Percentiles rank a stretch among this genome's conserved stretches.
phyloP scores from a whole-genome alignment of 139 green algal genomes.

The Chloropicon primus region DNA sequence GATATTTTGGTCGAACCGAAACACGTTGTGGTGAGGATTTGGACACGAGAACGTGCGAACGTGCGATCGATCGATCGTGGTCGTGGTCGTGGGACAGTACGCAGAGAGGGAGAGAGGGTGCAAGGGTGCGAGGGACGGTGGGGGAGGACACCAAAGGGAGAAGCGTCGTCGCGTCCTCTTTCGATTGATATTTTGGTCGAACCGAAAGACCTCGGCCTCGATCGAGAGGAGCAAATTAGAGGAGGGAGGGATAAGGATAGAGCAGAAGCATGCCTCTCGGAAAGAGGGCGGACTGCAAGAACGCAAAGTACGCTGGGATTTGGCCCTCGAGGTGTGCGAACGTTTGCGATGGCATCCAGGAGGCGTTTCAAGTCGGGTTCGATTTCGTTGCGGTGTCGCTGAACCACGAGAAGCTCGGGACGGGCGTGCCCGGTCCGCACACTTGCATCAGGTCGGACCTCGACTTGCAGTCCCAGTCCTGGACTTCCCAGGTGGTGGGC shows the following conservation, averaged over 20 bases:
- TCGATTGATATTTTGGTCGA: too few relatives aligned
- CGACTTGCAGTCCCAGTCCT: conserved; percentile 42
- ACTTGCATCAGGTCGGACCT: conserved; percentile 48
- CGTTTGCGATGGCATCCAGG: conserved; percentile 33
- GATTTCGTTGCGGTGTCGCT: conserved; percentile 80
- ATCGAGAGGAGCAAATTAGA: background rate
- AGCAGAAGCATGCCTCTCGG: conserved; percentile 70
- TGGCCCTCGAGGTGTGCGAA: conserved; percentile 35
- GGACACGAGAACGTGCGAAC: too few relatives aligned
- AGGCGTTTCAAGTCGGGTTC: conserved; percentile 65
- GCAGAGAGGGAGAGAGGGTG: too few relatives aligned
- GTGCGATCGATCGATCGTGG: too few relatives aligned
- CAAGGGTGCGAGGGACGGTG: too few relatives aligned
- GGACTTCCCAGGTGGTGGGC: conserved; percentile 48
- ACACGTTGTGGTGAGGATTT: too few relatives aligned
- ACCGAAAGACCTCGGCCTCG: too few relatives aligned
- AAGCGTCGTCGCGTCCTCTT: too few relatives aligned
- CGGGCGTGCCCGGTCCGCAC: conserved; percentile 17
- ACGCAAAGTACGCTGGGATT: conserved; percentile 66
- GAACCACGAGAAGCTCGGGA: conserved; percentile 23
- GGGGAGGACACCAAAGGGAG: too few relatives aligned
- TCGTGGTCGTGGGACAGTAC: too few relatives aligned
- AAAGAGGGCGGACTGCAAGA: conserved; percentile 64
- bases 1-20: too few relatives aligned
- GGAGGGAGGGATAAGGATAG: background rate